Percentiles rank a stretch among this genome's conserved stretches.
phyloP scores from a whole-genome alignment of 1,284 basidiomycete species.

The Rhodotorula sp. region DNA sequence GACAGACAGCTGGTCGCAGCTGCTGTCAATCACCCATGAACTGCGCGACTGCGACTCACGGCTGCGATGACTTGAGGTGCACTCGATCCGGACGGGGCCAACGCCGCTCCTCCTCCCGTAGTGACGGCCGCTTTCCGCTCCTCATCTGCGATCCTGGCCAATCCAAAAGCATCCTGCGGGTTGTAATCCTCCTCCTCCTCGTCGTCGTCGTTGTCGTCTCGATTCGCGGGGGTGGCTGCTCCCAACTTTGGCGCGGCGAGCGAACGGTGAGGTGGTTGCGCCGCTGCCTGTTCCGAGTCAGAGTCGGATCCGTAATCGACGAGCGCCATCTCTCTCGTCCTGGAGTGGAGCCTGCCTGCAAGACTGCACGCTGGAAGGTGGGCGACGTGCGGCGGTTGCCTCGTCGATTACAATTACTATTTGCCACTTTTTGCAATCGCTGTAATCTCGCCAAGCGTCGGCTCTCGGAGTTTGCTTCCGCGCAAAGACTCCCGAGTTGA shows the following conservation, averaged over 20 bases:
- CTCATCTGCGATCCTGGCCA: conserved; percentile 1
- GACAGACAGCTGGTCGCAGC: neutral
- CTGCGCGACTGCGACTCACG: conserved; percentile 10
- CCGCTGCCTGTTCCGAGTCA: conserved; percentile 6
- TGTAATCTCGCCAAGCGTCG: too few relatives aligned
- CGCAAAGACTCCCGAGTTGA: too few relatives aligned
- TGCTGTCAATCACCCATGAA: neutral
- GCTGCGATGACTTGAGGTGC: conserved; percentile 36
- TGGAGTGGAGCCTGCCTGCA: neutral
- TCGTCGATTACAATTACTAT: too few relatives aligned
- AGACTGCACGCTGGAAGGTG: too few relatives aligned
- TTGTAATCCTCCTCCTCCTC: conserved; percentile 29
- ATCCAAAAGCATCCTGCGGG: conserved; percentile 34
- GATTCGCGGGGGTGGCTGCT: neutral
- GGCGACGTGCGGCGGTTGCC: too few relatives aligned
- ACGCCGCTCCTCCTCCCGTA: neutral
- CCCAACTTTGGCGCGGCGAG: neutral
- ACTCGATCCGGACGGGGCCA: neutral
- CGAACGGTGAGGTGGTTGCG: neutral
- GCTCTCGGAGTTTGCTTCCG: too few relatives aligned
- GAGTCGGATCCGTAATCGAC: conserved; percentile 33
- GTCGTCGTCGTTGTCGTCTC: conserved; percentile 13
- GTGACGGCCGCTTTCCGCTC: neutral
- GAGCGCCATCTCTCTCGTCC: conserved; percentile 12
- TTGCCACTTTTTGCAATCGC: too few relatives aligned